Base-by-base conservation (phyloP, 2,329 filamentous ascomycete genomes). In the Endocalyx cinctus region DNA sequence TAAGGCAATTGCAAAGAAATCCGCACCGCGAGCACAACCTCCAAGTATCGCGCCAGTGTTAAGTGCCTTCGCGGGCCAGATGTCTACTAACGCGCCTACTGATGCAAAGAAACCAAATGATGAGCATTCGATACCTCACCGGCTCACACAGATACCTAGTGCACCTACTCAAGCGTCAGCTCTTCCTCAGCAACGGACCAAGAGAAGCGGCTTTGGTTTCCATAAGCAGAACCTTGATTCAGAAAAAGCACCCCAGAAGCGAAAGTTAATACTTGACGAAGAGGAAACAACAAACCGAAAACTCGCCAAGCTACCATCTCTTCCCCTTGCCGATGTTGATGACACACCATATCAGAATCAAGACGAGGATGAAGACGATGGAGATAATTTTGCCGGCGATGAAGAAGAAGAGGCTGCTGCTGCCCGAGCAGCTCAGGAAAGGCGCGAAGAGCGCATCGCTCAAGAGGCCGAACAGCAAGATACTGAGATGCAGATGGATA, bases 401-500 rank as follows among this genome's bases (percentile, higher is more conserved):
- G 90, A 96, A 56, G 89, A 95, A 56, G 88, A 92, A 57, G 81
- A 84, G 35, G 85, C 87, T 2, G 87, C 88, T 15, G 89, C 87
- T 8, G 86, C 87, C 34, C 78, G 88, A 41, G 84, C 85, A 16
- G 86, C 88, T 5, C 87, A 88, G 31, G 87, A 94, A 62, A 82
- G 85, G 50, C 85, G 90, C 37, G 84, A 86, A 45, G 80, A 85
- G 47, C 72, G 78, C 25, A 68, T 70, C 17, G 65, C 73, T n/a
- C 62, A 69, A 42, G 58, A 72, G 54, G 50, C 70, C 51, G 60
- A 64, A 37, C 71, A 82, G 39, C 67, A 72, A 41, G 60, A 58
- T 13, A 54, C 60, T 39, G 63, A 62, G 25, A 65, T 64, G 47
- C 61, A 66, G 31, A 50, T 57, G 15, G 59, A 65, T 29, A 52